Base-by-base conservation (phyloP, 2,329 filamentous ascomycete species). In the Cryphonectria naterciae region DNA sequence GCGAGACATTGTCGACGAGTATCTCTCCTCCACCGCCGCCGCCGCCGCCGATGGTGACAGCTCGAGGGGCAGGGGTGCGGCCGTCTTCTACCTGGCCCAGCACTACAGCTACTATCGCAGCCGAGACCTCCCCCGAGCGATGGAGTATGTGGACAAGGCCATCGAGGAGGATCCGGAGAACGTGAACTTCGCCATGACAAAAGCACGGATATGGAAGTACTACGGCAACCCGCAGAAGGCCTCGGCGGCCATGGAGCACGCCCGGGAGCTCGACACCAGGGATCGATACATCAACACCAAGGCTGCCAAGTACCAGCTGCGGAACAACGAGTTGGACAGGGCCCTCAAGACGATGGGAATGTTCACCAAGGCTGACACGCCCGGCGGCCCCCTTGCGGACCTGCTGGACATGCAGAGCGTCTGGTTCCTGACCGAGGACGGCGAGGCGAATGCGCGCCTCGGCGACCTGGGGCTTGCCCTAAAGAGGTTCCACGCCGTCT, bases 251-350 rank as follows among this genome's bases (percentile, higher is more conserved):
- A 98, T 99, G 94, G 93, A 98, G 76, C 85, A 91, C 74, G 96
- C 96, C 1, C 90, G 96, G 67, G 87, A 89, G 73, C 86, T 98
- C 73, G 97, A 99, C 78, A 89, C 92, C 75, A 94, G 92, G 82
- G 96, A 99, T 79, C 91, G 96, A 61, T 97, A 98, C 80, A 98
- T 98, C 86, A 99, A 99, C 85, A 97, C 94, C 74, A 99, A 99
- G 83, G 92, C 94, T 65, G 95, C 95, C 72, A 99, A 99, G 80
- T 99, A 99, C 79, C 94, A 97, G 80, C 87, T 99, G 64, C 91
- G 96, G 69, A 97, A 97, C 81, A 90, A 98, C 80, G 90, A 98
- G 78, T 96, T 93, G 77, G 93, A 97, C 67, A 90, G 90, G 75
- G 95, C 93, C 0, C 84, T 98, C 68, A 89, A 93, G 76, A 97